Conservation (phyloP, 1,284 basidiomycete genomes). For the Lignosus rhinocerotis region DNA sequence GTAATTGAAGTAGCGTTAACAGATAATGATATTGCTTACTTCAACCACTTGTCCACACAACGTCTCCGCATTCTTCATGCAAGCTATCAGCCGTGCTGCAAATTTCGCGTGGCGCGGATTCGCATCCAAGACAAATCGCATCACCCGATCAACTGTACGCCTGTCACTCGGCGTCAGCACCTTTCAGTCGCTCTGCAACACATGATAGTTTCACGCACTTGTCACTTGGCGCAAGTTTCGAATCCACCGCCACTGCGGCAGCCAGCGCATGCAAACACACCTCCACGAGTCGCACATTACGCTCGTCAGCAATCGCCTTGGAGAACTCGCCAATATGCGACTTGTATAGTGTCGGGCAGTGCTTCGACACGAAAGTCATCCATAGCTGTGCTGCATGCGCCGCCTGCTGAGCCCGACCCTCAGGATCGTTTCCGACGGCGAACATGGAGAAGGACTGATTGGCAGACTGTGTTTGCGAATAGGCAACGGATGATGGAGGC, state of each 20-base stretch:
- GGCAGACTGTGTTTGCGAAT: slow-evolving; percentile 20
- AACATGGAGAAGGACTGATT: slow-evolving; percentile 21
- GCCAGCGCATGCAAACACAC: slow-evolving; percentile 77
- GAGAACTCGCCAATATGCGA: slow-evolving; percentile 75
- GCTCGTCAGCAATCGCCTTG: slow-evolving; percentile 68
- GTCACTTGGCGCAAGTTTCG: slow-evolving; percentile 58
- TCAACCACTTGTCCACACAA: slow-evolving; percentile 60
- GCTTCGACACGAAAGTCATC: slow-evolving; percentile 73
- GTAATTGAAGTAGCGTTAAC: neutral
- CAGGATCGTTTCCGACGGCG: slow-evolving; percentile 19
- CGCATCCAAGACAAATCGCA: slow-evolving; percentile 60
- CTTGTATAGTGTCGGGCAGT: slow-evolving; percentile 74
- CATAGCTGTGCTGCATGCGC: slow-evolving; percentile 52
- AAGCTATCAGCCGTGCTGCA: slow-evolving; percentile 77
- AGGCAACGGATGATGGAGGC: slow-evolving; percentile 13
- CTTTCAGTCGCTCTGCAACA: neutral
- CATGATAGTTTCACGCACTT: slow-evolving; percentile 51
- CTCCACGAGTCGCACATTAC: slow-evolving; percentile 62
- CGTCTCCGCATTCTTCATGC: slow-evolving; percentile 53
- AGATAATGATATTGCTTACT: slow-evolving; percentile 42
- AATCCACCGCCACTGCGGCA: slow-evolving; percentile 61
- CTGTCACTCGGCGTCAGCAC: slow-evolving; percentile 34
- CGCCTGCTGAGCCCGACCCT: slow-evolving; percentile 36
- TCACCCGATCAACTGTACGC: slow-evolving; percentile 67
- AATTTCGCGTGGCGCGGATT: slow-evolving; percentile 83